Evolutionary conservation across 2,329 filamentous ascomycete genomes (phyloP), one percentile per base, ranked within the genome.

Genomic region (Pestalotiopsis sp.): DNA sequence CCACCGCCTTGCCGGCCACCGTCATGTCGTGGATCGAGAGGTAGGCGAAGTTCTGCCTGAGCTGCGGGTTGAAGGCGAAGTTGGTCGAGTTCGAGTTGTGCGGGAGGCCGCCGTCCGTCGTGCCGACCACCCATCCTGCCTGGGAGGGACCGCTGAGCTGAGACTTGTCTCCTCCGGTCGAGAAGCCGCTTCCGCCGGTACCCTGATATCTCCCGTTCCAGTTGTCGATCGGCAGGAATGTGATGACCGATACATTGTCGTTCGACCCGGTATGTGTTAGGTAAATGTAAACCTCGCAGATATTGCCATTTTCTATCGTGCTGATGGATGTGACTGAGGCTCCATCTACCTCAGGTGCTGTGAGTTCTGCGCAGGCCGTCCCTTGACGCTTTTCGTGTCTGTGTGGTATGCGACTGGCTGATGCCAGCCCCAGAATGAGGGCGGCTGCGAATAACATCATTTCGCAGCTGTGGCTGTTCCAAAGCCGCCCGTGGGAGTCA

Each of bases 1-100:
- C 80, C 57, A 87, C 66, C 2, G 77, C 75, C 71, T 86, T 86
- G 27, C 83, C 84, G 12, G 87, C 73, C 25, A 77, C 62, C 38
- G 75, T 75, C 73, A 77, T 68, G 11, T 80, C 79, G 5, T 75
- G 68, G 0, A 80, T n/a, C 1, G 75, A 73, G 7, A 73, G 71
- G 9, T 69, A 72, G 0, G 71, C 77, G 56, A 77, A 74, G 52
- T 77, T 75, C 31, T 45, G 62, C 23, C 17, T 20, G 23, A 66
- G 64, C 13, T 77, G 73, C 9, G 78, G 59, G 2, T 73, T 69
- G 1, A 72, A 72, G 17, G 69, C 72, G 70, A 70, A 74, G 3
- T 71, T 66, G n/a, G 62, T 38, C 5, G 71, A 64, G 57, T 70
- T 68, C 3, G 69, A 63, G 17, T 68, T 45, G n/a, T 56, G 64